A percentile compares a stretch with the other conserved stretches of the same genome.
Conservation (phyloP, 2,329 filamentous ascomycete genomes). For the Pseudogymnoascus sp. region DNA sequence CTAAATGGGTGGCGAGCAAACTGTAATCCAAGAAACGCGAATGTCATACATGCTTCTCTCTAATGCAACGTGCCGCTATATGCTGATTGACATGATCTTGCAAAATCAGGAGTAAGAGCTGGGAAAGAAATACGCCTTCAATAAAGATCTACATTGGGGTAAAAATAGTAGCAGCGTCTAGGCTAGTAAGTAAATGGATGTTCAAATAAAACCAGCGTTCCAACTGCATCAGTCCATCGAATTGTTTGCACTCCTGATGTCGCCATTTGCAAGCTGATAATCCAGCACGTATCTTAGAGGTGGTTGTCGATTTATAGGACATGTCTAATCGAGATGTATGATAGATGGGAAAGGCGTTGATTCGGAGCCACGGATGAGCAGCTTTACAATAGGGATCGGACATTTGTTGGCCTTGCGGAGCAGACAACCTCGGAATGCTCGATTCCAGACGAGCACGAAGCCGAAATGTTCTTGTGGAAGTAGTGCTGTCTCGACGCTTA, state of each 20-base stretch:
- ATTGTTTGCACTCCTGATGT: background rate
- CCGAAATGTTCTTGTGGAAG: too few species aligned
- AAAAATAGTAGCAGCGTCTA: background rate
- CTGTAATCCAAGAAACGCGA: conserved; percentile 32
- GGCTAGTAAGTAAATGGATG: background rate
- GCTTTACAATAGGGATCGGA: background rate
- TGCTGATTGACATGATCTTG: background rate
- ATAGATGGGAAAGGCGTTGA: too few species aligned
- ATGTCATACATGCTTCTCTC: background rate
- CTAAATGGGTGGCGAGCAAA: conserved; percentile 59
- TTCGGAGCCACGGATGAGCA: too few species aligned
- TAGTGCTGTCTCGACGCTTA: too few species aligned
- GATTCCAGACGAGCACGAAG: too few species aligned
- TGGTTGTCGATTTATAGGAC: background rate
- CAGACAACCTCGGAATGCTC: background rate
- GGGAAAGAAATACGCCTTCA: background rate
- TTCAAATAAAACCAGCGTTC: background rate
- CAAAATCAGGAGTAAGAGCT: background rate
- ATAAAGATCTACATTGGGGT: background rate
- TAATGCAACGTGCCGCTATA: background rate
- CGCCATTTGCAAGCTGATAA: too few species aligned
- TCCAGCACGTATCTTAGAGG: too few species aligned
- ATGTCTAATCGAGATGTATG: background rate
- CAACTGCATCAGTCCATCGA: background rate
- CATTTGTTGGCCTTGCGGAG: background rate